Base-by-base conservation (phyloP, 305 asterid species). In the Plantago coronopus region DNA sequence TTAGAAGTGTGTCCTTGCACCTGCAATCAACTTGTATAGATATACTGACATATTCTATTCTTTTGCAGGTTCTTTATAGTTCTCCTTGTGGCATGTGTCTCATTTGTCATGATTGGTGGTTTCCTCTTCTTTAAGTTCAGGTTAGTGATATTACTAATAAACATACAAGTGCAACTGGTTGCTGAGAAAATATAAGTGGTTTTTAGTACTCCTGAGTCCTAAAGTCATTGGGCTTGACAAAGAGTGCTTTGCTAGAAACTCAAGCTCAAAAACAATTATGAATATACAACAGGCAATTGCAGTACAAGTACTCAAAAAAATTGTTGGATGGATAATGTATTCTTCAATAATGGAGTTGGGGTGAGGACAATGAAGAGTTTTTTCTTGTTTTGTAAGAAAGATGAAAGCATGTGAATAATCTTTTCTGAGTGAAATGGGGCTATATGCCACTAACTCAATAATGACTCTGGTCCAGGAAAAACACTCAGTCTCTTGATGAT, bases 61-160 rank as follows among this genome's bases (percentile, higher is more conserved):
- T 62, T 72, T 43, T 79, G 81, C 91, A 93, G 97, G 85, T 83
- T 87, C 74, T 87, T 93, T 69, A 44, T 85, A 19, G 96, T 81
- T 57, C 97, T 93, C 64, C 95, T 93, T 64, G 81, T 31, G 51
- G 88, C 97, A 29, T 89, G 97, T 67, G 65, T 81, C 76, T 83
- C 95, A 12, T 89, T 93, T 78, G 96, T 93, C 60, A 10, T 89
- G 48, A 87, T 93, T 66, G 97, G 99, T 53, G 99, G 99, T 49
- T 81, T 93, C 62, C 95, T 93, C 80, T 93, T 93, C 86, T 82
- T 73, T 64, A 89, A 85, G 67, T 72, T 81, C 83, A 89, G 97
- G 97, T 91, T 64, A 47, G 75, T 65, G 64, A 17, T 59, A n/a
- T 58, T 7, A 34, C 40, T 34, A 8, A 34, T 11, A 34, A 38